Evolutionary conservation across 371 early-diverging fungal genomes (phyloP).

Genomic region (Zancudomyces culisetae): DNA sequence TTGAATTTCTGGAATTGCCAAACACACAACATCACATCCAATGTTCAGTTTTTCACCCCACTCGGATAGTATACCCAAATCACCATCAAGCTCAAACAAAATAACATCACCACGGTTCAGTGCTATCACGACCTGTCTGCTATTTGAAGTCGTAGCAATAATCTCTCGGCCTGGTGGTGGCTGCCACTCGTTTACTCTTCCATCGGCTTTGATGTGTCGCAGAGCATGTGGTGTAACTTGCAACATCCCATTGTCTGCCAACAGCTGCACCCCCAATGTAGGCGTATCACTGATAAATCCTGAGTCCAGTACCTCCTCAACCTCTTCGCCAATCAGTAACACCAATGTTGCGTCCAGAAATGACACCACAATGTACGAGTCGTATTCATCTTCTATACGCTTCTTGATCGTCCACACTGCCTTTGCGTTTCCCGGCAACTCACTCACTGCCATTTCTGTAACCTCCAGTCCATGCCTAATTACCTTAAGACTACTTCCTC

Average conservation of each 20-base stretch:
- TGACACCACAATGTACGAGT: slow-evolving; percentile 79
- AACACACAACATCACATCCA: slow-evolving; percentile 43
- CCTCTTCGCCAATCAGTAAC: slow-evolving; percentile 80
- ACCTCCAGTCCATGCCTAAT: slow-evolving; percentile 84
- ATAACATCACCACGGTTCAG: slow-evolving; percentile 67
- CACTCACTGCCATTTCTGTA: slow-evolving; percentile 73
- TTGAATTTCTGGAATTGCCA: slow-evolving; percentile 65
- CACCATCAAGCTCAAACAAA: slow-evolving; percentile 79
- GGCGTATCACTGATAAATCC: slow-evolving; percentile 63
- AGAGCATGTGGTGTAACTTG: slow-evolving; percentile 81
- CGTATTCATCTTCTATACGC: slow-evolving; percentile 35
- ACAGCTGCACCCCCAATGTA: slow-evolving; percentile 63
- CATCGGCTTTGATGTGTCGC: slow-evolving; percentile 67
- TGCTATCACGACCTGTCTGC: slow-evolving; percentile 65
- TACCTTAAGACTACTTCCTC: slow-evolving; percentile 63
- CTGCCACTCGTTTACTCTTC: slow-evolving; percentile 85
- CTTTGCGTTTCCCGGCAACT: slow-evolving; percentile 82
- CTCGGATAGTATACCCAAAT: slow-evolving; percentile 67
- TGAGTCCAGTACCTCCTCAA: slow-evolving; percentile 83
- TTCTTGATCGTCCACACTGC: slow-evolving; percentile 86
- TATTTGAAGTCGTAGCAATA: slow-evolving; percentile 57
- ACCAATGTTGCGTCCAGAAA: slow-evolving; percentile 86
- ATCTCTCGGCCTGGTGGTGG: slow-evolving; percentile 56
- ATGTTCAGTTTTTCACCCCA: slow-evolving; percentile 59
- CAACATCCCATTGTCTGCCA: slow-evolving; percentile 76